Conservation (phyloP, 306 rosid genomes). For the Dryas octopetala region DNA sequence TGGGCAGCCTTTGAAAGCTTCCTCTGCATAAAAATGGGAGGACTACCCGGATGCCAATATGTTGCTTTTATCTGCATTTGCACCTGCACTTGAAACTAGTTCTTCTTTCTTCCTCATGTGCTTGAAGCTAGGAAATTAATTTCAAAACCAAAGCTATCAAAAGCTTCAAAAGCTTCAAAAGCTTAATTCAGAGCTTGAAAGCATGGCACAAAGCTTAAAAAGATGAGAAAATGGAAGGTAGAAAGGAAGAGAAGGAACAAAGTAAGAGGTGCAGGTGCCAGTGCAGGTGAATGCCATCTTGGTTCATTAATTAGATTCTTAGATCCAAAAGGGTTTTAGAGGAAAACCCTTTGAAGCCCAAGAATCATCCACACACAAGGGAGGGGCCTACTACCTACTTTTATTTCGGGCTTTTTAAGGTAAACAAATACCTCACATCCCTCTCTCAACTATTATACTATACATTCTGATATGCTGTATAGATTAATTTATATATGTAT, state of each 20-base stretch:
- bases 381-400: no score
- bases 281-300: conserved; percentile 70
- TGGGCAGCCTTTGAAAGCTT: not conserved
- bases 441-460: no score
- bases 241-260: conserved; percentile 8
- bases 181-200: not conserved
- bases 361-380: no score
- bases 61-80: conserved; percentile 84
- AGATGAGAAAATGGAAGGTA: not conserved
- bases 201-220: not conserved
- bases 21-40: not conserved
- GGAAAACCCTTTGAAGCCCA: no score
- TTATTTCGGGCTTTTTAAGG: no score
- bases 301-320: conserved; percentile 9
- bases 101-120: not conserved
- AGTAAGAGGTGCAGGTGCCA: conserved; percentile 59
- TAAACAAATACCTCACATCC: no score
- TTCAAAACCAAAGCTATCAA: not conserved
- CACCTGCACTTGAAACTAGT: conserved; percentile 73
- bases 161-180: not conserved
- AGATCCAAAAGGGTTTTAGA: no score
- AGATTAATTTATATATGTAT: no score
- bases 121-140: not conserved
- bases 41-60: conserved; percentile 21
- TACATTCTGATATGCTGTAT: no score